A percentile compares a stretch with the other conserved stretches of the same genome.
phyloP scores from a whole-genome alignment of 164 flowering plant genomes.

The Vitis cinerea region DNA sequence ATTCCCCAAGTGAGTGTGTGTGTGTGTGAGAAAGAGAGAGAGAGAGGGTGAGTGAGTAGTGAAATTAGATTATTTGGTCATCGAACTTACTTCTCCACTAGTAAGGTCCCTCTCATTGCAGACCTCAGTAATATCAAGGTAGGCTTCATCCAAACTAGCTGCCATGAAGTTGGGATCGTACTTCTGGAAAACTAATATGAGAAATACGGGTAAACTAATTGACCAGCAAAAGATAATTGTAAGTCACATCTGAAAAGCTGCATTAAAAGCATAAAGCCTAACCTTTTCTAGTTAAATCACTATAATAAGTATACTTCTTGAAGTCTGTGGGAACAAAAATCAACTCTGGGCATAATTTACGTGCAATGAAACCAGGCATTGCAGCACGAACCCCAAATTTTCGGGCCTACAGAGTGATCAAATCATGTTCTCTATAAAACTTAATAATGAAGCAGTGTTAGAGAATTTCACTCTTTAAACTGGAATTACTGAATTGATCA shows the following conservation, averaged over 20 bases:
- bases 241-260: conserved; percentile 1
- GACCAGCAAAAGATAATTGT: neutral
- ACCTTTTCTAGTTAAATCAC: conserved; percentile 92
- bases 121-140: conserved; percentile 81
- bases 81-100: conserved; percentile 67
- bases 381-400: conserved; percentile 98
- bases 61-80: neutral
- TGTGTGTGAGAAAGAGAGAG: too few relatives aligned
- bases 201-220: neutral
- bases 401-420: conserved; percentile 57
- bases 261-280: conserved; percentile 2
- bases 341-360: conserved; percentile 87
- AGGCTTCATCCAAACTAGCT: conserved; percentile 95
- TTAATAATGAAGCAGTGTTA: neutral
- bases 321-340: conserved; percentile 83
- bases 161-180: conserved; percentile 89
- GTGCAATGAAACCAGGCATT: conserved; percentile 99
- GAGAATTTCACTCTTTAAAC: neutral
- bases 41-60: too few relatives aligned
- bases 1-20: too few relatives aligned
- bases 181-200: conserved; percentile 58
- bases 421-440: neutral
- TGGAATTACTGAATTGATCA: neutral
- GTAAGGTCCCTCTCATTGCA: conserved; percentile 61
- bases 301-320: conserved; percentile 78